Evolutionary conservation across 768 basidiomycete genomes (phyloP).

Genomic region (Leccinellum luteum): DNA sequence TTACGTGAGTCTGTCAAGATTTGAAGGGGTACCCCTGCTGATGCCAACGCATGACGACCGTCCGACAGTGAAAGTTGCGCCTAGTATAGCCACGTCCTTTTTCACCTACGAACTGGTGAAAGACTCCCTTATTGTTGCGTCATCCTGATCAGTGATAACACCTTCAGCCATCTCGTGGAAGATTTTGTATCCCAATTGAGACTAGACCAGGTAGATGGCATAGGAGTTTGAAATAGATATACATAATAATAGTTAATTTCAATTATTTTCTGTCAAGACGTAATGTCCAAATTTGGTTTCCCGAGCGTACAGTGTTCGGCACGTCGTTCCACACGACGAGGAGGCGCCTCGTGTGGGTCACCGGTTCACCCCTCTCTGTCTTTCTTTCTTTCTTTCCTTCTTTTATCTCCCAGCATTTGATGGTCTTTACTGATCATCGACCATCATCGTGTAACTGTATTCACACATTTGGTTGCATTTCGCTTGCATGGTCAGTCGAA

Average conservation of each 20-base stretch:
- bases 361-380: not conserved
- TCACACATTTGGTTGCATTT: conserved; percentile 8
- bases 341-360: conserved; percentile 13
- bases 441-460: conserved; percentile 3
- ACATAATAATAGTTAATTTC: conserved; percentile 4
- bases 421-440: conserved; percentile 28
- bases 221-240: not conserved
- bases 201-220: not conserved
- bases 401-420: conserved; percentile 10
- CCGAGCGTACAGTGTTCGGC: not conserved
- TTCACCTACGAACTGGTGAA: conserved; percentile 77
- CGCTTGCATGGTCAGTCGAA: conserved; percentile 23
- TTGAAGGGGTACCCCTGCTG: conserved; percentile 4
- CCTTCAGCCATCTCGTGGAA: not conserved
- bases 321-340: conserved; percentile 18
- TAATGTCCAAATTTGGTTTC: conserved; percentile 8
- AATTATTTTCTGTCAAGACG: conserved; percentile 7
- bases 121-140: conserved; percentile 41
- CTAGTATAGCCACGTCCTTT: conserved; percentile 84
- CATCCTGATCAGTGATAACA: conserved; percentile 2
- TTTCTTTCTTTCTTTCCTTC: conserved; percentile 9
- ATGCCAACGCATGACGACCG: conserved; percentile 9
- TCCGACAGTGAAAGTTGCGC: conserved; percentile 78
- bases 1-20: conserved; percentile 52
- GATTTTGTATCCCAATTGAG: not conserved